Conservation (phyloP, 1,284 basidiomycete species). For the Cutaneotrichosporon sp. region DNA sequence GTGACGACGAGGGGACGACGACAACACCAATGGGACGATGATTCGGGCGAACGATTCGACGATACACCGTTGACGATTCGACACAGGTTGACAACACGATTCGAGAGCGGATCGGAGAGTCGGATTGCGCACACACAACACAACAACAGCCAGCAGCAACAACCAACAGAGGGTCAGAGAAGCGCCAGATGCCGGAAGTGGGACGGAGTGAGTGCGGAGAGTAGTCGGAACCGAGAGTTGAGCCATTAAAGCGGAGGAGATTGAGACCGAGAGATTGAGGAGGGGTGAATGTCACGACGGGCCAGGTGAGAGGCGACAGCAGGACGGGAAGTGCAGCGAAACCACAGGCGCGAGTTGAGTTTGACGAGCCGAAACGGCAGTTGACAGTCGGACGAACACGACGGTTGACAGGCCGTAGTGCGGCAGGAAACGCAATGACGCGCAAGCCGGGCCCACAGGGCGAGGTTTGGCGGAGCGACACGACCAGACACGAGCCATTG, state of each 20-base stretch:
- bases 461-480: conserved; percentile 13
- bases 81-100: not conserved
- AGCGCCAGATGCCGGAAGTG: conserved; percentile 1
- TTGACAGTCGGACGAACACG: conserved; percentile 10
- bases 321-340: not conserved
- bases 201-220: conserved; percentile 3
- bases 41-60: not conserved
- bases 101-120: conserved; percentile 5
- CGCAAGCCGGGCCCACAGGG: conserved; percentile 19
- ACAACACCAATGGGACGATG: conserved; percentile 1
- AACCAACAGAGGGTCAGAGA: conserved; percentile 7
- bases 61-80: conserved; percentile 2
- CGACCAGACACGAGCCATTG: conserved; percentile 7
- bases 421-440: conserved; percentile 5
- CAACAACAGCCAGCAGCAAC: conserved; percentile 10
- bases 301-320: not conserved
- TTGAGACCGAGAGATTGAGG: not conserved
- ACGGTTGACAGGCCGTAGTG: conserved; percentile 9
- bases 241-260: not conserved
- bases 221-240: conserved; percentile 5
- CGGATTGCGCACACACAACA: conserved; percentile 8
- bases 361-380: conserved; percentile 3
- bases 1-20: conserved; percentile 4
- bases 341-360: not conserved
- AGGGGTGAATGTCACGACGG: not conserved